Evolutionary conservation across 1,139 yeast species (phyloP).

Genomic region (Scheffersomyces lignicola): DNA sequence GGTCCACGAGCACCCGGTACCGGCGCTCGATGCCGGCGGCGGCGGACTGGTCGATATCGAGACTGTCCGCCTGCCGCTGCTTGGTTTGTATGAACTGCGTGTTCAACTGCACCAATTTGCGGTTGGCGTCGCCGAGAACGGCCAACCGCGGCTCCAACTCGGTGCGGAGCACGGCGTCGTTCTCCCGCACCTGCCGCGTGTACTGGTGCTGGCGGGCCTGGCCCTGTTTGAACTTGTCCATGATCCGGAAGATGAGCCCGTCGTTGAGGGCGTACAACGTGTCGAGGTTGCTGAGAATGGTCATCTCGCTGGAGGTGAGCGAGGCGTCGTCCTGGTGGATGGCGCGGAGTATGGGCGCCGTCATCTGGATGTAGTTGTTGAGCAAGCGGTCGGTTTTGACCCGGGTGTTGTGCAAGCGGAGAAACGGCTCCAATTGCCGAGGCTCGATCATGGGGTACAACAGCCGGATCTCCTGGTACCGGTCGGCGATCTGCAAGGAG

Average conservation of each 20-base stretch:
- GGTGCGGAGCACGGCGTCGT: slow-evolving; percentile 9
- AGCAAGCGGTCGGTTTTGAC: slow-evolving; percentile 28
- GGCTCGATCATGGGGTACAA: slow-evolving; percentile 17
- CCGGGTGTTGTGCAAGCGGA: slow-evolving; percentile 19
- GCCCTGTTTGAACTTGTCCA: slow-evolving; percentile 15
- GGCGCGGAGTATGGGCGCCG: slow-evolving; percentile 33
- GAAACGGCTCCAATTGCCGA: slow-evolving; percentile 21
- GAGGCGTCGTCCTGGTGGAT: slow-evolving; percentile 27
- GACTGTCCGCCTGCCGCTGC: slow-evolving; percentile 10
- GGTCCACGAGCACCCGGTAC: slow-evolving; percentile 16
- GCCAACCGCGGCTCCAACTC: slow-evolving; percentile 16
- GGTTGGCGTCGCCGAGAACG: slow-evolving; percentile 15
- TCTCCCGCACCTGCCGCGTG: slow-evolving; percentile 1
- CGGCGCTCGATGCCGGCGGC: slow-evolving; percentile 5
- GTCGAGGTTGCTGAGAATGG: slow-evolving; percentile 24
- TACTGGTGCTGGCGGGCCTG: slow-evolving; percentile 9
- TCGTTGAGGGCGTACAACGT: slow-evolving; percentile 12
- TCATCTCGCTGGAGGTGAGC: slow-evolving; percentile 30
- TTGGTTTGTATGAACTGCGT: slow-evolving; percentile 11
- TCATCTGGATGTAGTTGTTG: slow-evolving; percentile 24
- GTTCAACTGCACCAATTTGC: slow-evolving; percentile 14
- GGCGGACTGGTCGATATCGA: slow-evolving; percentile 4
- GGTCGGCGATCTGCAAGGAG: slow-evolving; percentile 13
- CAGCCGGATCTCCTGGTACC: slow-evolving; percentile 11
- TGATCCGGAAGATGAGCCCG: slow-evolving; percentile 12